phyloP scores from a whole-genome alignment of 2,329 filamentous ascomycete species.

The Venturia oleaginea region DNA sequence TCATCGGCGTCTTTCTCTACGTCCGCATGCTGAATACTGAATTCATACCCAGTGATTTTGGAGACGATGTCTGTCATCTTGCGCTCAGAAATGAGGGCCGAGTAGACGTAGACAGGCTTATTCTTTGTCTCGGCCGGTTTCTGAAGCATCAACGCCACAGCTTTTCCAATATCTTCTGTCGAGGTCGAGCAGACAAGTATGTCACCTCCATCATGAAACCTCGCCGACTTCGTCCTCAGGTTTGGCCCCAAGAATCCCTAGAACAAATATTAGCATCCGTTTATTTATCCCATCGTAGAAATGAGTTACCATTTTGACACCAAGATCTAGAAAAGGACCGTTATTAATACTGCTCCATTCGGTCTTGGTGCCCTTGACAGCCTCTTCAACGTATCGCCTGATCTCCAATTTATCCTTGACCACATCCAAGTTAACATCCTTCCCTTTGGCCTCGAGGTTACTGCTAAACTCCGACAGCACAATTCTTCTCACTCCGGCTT shows the following conservation, averaged over 20 bases:
- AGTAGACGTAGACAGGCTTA: constrained; percentile 15
- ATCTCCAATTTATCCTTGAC: constrained; percentile 16
- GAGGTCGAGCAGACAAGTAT: background rate
- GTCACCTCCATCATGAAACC: constrained; percentile 10
- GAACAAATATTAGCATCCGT: background rate
- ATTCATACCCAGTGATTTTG: constrained; percentile 7
- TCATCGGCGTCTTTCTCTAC: background rate
- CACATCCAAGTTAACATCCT: constrained; percentile 14
- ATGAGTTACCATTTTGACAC: background rate
- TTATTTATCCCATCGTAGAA: background rate
- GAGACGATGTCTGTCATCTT: constrained; percentile 15
- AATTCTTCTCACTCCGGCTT: constrained; percentile 25
- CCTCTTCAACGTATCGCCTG: constrained; percentile 15
- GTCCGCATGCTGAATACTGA: background rate
- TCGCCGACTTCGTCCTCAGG: constrained; percentile 14
- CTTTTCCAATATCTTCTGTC: constrained; percentile 14
- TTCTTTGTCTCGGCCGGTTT: constrained; percentile 15
- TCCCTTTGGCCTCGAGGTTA: constrained; percentile 13
- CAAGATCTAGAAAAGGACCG: constrained; percentile 16
- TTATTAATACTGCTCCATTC: constrained; percentile 16
- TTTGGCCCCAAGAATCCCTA: constrained; percentile 15
- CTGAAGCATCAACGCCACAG: constrained; percentile 4
- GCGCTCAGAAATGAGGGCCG: constrained; percentile 14
- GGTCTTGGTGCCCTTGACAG: constrained; percentile 12
- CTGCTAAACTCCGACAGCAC: constrained; percentile 27